Evolutionary conservation across 129 eudicot species (phyloP), one percentile per base, ranked within the genome.

Genomic region (Tagetes erecta): DNA sequence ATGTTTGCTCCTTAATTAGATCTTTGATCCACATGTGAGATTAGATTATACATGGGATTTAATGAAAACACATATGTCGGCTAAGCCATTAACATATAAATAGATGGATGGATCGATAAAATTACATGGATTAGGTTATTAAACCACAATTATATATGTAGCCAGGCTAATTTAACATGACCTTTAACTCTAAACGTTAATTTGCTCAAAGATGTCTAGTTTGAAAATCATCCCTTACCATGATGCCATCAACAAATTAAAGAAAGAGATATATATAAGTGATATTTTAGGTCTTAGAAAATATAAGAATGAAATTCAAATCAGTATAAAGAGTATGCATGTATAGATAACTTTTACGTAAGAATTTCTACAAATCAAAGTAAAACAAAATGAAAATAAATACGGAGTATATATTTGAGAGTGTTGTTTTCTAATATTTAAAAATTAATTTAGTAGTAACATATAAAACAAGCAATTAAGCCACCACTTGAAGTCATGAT

Each of bases 401-500:
- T 8, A 0, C 34, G 27, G 27, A 20, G 27, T 8, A 0, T 20
- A 20, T 20, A 6, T 44, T 6, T 55, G 13, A 4, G 2, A 34
- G 33, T 20, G 2, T 6, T 27, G 20, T 59, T 35, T 35, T 3
- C 4, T 10, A 67, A 20, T 41, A 64, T 64, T 13, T 64, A 37
- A 39, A 64, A 39, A 10, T 20, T 20, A 39, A 10, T 20, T 20
- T 20, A 20, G 27, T 20, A 20, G 27, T 20, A 64, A 37, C 13
- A 59, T 59, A 2, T 59, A 33, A 35, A 59, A 59, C 5, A 64
- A n/a, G 10, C 3, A 20, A 20, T 20, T 20, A 33, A 13, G 72
- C 72, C 46, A 3, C 1, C 11, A 27, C 39, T 37, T 51, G 51
- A 71, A 71, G 38, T 51, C 30, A 52, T 71, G 38, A 71, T 53